phyloP scores from a whole-genome alignment of 495 filamentous ascomycete species.

The Delitschia confertaspora region DNA sequence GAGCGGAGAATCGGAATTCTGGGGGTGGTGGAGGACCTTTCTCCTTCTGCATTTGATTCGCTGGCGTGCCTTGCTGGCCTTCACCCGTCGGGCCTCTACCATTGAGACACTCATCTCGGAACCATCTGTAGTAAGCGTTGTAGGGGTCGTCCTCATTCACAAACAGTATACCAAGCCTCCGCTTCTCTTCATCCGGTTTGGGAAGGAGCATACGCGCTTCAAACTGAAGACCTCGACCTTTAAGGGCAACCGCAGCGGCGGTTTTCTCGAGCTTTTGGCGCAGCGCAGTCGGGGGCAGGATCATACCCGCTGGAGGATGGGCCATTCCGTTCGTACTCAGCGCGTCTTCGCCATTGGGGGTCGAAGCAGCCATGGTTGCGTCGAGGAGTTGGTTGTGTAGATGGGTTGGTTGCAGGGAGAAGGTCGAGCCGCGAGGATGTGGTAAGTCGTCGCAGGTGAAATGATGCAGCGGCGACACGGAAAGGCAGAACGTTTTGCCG shows the following conservation, averaged over 20 bases:
- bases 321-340: background rate
- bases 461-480: too few species aligned
- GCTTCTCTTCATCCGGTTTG: too few species aligned
- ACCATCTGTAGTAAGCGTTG: constrained; percentile 81
- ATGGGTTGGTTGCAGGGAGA: constrained; percentile 73
- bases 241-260: constrained; percentile 2
- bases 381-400: constrained; percentile 98
- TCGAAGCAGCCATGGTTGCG: constrained; percentile 47
- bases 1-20: constrained; percentile 86
- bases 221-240: too few species aligned
- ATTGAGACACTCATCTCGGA: constrained; percentile 71
- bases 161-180: too few species aligned
- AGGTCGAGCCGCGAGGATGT: too few species aligned
- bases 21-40: constrained; percentile 81
- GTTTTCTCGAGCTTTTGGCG: constrained; percentile 12
- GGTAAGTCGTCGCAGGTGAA: too few species aligned
- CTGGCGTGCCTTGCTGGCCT: constrained; percentile 59
- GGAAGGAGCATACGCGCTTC: too few species aligned
- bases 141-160: constrained; percentile 74
- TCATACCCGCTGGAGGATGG: constrained; percentile 9
- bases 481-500: too few species aligned
- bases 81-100: constrained; percentile 75
- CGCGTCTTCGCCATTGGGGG: constrained; percentile 9
- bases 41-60: constrained; percentile 53
- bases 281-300: constrained; percentile 10